Evolutionary conservation across 2,329 filamentous ascomycete species (phyloP).

Genomic region (Colletotrichum chlorophyti): DNA sequence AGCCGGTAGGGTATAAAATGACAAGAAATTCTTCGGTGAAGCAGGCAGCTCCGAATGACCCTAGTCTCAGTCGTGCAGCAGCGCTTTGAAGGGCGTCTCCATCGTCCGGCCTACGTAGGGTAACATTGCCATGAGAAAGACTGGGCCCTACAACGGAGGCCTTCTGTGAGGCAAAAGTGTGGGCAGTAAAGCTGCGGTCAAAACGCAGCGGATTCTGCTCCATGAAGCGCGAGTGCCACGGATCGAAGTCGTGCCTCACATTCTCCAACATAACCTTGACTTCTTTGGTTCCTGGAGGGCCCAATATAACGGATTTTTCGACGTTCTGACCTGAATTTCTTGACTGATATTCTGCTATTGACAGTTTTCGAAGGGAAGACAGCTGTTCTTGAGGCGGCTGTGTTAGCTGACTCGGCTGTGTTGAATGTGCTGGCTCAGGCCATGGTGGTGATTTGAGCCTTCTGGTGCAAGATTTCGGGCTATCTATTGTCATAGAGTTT

Average conservation of each 20-base stretch:
- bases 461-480: neutral
- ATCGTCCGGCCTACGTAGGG: neutral
- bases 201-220: slow-evolving; percentile 37
- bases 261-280: slow-evolving; percentile 25
- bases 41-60: slow-evolving; percentile 44
- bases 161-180: slow-evolving; percentile 36
- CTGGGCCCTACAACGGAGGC: neutral
- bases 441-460: slow-evolving; percentile 17
- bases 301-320: slow-evolving; percentile 19
- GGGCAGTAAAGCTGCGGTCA: slow-evolving; percentile 41
- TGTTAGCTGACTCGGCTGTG: neutral
- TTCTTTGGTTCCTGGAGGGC: slow-evolving; percentile 5
- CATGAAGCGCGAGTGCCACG: slow-evolving; percentile 38
- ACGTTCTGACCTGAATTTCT: neutral
- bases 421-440: neutral
- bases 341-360: slow-evolving; percentile 19
- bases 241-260: slow-evolving; percentile 1
- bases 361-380: slow-evolving; percentile 7
- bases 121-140: slow-evolving; percentile 27
- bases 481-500: slow-evolving; percentile 30
- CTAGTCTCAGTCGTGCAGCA: slow-evolving; percentile 42
- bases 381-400: neutral
- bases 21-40: slow-evolving; percentile 41
- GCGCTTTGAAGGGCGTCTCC: slow-evolving; percentile 35
- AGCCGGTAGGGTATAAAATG: slow-evolving; percentile 46